Percentiles rank a stretch among this genome's conserved stretches.
phyloP scores from a whole-genome alignment of 345 rosid genomes.

The Melaleuca quinquenervia region DNA sequence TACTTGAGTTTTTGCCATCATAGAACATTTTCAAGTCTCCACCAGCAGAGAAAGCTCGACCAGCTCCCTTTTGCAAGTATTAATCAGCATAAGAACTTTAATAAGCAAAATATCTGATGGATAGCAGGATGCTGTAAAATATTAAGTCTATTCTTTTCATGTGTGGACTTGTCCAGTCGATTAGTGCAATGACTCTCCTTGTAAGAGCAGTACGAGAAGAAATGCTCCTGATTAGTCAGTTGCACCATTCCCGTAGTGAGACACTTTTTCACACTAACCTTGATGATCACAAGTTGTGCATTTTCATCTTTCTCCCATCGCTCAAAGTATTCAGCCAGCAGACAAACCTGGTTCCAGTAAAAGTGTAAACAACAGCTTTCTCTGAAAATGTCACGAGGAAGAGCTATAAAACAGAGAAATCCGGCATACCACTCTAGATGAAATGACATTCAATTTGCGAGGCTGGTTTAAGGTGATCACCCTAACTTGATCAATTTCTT shows the following conservation, averaged over 20 bases:
- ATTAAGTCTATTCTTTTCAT: not conserved
- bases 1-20: slow-evolving; percentile 76
- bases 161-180: not conserved
- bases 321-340: slow-evolving; percentile 69
- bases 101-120: not conserved
- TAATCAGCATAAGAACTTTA: not conserved
- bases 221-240: not conserved
- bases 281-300: slow-evolving; percentile 54
- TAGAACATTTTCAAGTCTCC: slow-evolving; percentile 90
- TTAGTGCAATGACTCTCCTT: not conserved
- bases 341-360: slow-evolving; percentile 38
- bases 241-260: not conserved
- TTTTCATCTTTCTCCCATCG: slow-evolving; percentile 69
- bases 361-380: not conserved
- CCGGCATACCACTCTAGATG: slow-evolving; percentile 62
- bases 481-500: slow-evolving; percentile 46
- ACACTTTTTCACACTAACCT: too few relatives aligned
- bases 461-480: slow-evolving; percentile 71
- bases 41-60: slow-evolving; percentile 93
- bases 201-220: not conserved
- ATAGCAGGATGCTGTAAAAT: not conserved
- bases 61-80: slow-evolving; percentile 46
- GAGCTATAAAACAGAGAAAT: not conserved
- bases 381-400: not conserved
- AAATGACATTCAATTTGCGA: slow-evolving; percentile 78